Evolutionary conservation across 2,329 filamentous ascomycete genomes (phyloP), one percentile per base, ranked within the genome.

Genomic region (Diaporthe citri): DNA sequence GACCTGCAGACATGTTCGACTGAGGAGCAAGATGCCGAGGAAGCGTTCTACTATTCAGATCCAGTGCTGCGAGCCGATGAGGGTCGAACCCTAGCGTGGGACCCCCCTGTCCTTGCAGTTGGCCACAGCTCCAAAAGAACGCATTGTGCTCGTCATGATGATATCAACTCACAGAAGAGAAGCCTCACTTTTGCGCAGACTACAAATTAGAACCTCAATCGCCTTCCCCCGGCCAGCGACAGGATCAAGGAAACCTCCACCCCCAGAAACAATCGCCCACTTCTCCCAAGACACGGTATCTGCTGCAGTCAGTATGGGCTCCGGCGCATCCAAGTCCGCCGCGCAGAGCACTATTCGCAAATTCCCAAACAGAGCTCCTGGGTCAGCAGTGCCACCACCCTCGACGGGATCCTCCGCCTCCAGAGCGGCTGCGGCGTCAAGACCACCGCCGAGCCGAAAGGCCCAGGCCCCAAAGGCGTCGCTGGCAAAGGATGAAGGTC

Each of bases 321-420:
- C 76, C 43, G 48, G 71, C 71, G 71, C 76, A 51, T 77, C 76
- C 60, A 77, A 77, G 17, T 52, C 75, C 6, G 74, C 67, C 20
- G 76, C 76, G 62, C 76, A 72, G 31, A 76, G 62, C 66, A 74
- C 71, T 36, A 28, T 75, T 28, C 76, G 76, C 67, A 77, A 79
- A 55, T 82, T 82, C 56, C 80, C 80, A 46, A 77, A 78, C 22
- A 76, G 80, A 72, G 77, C 79, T n/a, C 76, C 79, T 3, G 79
- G 80, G 22, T 75, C 80, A 64, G 72, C 76, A 20, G 36, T 41
- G 10, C 73, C 75, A 25, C 52, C 75, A 31, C 69, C 56, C 17
- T 39, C 72, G 13, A 71, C 75, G 62, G 25, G 10, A 15, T n/a
- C 46, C 31, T 55, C 36, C 20, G 46, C 69, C n/a, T n/a, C 57